A percentile compares a stretch with the other conserved stretches of the same genome.
Conservation (phyloP, 768 basidiomycete genomes). For the Collybiopsis confluens region DNA sequence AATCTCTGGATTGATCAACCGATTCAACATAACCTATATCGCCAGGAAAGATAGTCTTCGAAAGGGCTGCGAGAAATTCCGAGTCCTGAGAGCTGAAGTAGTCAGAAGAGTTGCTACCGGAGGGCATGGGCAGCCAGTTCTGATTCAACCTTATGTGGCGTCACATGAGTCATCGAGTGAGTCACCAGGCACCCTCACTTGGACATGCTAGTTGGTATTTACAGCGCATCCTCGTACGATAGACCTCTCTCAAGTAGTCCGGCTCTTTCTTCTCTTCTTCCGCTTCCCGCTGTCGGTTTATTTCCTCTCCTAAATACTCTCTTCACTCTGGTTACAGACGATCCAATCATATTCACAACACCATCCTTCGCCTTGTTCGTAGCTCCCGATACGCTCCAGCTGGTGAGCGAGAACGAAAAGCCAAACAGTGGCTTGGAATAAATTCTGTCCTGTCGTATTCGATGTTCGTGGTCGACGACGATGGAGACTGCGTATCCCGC, state of each 20-base stretch:
- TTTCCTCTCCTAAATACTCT: not conserved
- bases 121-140: no score
- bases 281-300: not conserved
- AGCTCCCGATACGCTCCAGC: not conserved
- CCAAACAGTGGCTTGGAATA: slow-evolving; percentile 26
- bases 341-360: not conserved
- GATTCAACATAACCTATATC: slow-evolving; percentile 24
- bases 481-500: slow-evolving; percentile 57
- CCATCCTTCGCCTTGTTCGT: not conserved
- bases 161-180: not conserved
- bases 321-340: not conserved
- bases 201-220: no score
- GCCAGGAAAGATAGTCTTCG: slow-evolving; percentile 41
- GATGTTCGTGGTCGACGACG: slow-evolving; percentile 64
- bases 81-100: slow-evolving; percentile 54
- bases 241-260: slow-evolving; percentile 3
- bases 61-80: slow-evolving; percentile 46
- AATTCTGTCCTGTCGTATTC: slow-evolving; percentile 62
- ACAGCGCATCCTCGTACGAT: not conserved
- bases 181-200: not conserved
- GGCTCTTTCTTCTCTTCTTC: not conserved
- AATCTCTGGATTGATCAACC: slow-evolving; percentile 20
- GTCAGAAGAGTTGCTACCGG: slow-evolving; percentile 40
- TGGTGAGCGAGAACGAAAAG: slow-evolving; percentile 4
- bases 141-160: not conserved